Percentiles rank a stretch among this genome's conserved stretches.
These are phyloP conservation scores for Daldinia grandis DNA, from an alignment of 495 filamentous ascomycete genomes.

Conservation along the genomic window DNA sequence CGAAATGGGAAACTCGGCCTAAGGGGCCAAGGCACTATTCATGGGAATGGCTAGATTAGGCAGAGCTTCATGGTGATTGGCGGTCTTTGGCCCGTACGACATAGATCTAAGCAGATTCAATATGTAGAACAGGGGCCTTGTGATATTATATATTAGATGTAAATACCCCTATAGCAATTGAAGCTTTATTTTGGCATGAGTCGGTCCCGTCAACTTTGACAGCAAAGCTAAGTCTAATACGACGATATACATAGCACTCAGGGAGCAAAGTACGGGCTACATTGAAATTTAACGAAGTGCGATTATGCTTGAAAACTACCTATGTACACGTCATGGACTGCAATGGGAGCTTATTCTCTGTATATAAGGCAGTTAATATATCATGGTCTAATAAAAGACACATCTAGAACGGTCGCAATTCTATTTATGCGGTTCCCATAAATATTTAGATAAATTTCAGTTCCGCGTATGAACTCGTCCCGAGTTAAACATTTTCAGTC, in stretches of 20 bases:
- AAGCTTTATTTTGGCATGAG: neutral
- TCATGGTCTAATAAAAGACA: no score
- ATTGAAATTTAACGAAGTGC: neutral
- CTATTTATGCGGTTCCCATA: neutral
- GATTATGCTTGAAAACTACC: neutral
- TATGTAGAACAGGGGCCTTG: neutral
- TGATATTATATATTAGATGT: neutral
- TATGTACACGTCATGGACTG: neutral
- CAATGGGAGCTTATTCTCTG: no score
- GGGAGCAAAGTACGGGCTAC: no score
- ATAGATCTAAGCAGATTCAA: no score
- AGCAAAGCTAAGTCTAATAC: neutral
- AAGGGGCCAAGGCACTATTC: neutral
- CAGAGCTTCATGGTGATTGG: neutral
- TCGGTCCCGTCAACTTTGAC: neutral
- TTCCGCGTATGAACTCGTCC: neutral
- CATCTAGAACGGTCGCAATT: neutral
- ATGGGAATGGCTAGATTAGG: neutral
- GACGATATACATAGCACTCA: no score
- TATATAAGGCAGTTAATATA: no score
- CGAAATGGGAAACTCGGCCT: conserved; percentile 6
- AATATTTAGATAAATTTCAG: neutral
- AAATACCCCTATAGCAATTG: neutral
- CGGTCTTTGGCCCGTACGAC: neutral
- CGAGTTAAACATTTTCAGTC: neutral